A percentile compares a stretch with the other conserved stretches of the same genome.
Conservation (phyloP, 129 eudicot genomes). For the Calendula officinalis region DNA sequence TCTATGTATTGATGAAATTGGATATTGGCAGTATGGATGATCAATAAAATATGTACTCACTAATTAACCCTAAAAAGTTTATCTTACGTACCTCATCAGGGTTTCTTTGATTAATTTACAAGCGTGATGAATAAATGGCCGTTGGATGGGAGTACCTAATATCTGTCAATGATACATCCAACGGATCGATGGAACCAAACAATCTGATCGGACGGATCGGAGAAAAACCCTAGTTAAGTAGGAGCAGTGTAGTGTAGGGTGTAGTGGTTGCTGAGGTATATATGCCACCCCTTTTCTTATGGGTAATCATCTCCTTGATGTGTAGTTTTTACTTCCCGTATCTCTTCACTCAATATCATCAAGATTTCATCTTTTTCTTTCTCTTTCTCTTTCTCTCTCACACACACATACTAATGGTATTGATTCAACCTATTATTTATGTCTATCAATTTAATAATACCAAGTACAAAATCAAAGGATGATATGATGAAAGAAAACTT, state of each 20-base stretch:
- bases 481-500: too few species aligned
- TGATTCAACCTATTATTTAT: too few species aligned
- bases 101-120: slow-evolving; percentile 9
- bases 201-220: slow-evolving; percentile 7
- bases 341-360: slow-evolving; percentile 47
- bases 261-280: slow-evolving; percentile 35
- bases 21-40: slow-evolving; percentile 35
- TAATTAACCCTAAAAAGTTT: slow-evolving; percentile 33
- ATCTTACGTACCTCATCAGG: slow-evolving; percentile 36
- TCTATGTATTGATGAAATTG: slow-evolving; percentile 32
- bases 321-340: slow-evolving; percentile 43
- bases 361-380: too few species aligned
- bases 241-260: slow-evolving; percentile 36
- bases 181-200: slow-evolving; percentile 1
- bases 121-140: neutral
- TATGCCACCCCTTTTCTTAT: slow-evolving; percentile 36
- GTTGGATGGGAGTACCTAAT: too few species aligned
- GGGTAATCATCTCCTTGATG: slow-evolving; percentile 44
- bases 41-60: slow-evolving; percentile 33
- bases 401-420: too few species aligned
- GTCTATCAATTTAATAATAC: too few species aligned
- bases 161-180: slow-evolving; percentile 18
- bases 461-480: too few species aligned
- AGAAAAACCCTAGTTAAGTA: slow-evolving; percentile 37
- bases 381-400: slow-evolving; percentile 7